Conservation (phyloP, 257 asterid genomes). For the Henckelia pumila region DNA sequence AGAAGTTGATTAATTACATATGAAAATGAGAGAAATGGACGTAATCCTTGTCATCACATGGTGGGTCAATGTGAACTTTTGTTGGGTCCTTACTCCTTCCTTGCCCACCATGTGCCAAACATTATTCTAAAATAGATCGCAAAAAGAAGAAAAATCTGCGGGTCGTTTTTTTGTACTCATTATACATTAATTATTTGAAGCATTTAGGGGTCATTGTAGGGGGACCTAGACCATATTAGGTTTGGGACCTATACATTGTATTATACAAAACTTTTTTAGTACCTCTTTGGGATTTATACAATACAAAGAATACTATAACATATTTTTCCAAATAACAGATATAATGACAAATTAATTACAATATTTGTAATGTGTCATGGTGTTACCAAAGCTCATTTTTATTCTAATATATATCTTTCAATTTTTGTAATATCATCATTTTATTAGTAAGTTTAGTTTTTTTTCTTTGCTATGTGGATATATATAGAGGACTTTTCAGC, state of each 20-base stretch:
- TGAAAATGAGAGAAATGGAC: neutral
- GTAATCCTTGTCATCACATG: neutral
- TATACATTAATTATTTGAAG: neutral
- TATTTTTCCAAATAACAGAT: too few species aligned
- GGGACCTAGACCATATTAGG: neutral
- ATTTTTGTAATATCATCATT: too few species aligned
- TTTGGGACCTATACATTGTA: neutral
- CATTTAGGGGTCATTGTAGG: neutral
- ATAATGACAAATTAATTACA: too few species aligned
- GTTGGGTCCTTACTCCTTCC: neutral
- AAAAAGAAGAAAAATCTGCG: neutral
- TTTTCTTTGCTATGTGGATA: too few species aligned
- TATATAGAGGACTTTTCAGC: too few species aligned
- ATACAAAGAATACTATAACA: too few species aligned
- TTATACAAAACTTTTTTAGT: neutral
- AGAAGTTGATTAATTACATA: neutral
- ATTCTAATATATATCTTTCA: too few species aligned
- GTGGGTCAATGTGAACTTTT: neutral
- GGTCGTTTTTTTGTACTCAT: neutral
- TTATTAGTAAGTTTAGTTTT: too few species aligned
- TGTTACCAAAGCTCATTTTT: too few species aligned
- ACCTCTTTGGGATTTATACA: neutral
- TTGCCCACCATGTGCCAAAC: neutral
- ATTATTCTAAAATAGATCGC: neutral
- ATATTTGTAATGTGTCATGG: too few species aligned